These are phyloP conservation scores for Martensiomyces pterosporus DNA, from an alignment of 192 early-diverging fungal genomes.

Conservation along the genomic window DNA sequence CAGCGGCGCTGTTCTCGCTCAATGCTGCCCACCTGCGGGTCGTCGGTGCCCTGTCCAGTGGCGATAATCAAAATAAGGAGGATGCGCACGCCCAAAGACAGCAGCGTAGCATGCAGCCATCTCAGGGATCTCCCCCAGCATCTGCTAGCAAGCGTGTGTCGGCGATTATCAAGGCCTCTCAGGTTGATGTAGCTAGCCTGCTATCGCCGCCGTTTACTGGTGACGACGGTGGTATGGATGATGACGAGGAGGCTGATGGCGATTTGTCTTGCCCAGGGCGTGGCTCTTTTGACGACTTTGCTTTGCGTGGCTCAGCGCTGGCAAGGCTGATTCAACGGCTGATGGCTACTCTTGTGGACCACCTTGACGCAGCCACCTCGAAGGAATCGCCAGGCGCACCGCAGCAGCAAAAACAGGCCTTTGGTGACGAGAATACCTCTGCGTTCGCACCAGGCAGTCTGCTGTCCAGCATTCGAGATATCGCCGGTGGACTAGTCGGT, in stretches of 20 bases:
- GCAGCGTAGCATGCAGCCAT: too few species aligned
- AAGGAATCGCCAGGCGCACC: not conserved
- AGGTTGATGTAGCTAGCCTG: constrained; percentile 5
- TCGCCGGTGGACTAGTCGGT: constrained; percentile 24
- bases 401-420: not conserved
- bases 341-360: constrained; percentile 7
- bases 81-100: too few species aligned
- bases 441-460: constrained; percentile 4
- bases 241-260: not conserved
- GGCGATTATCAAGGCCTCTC: constrained; percentile 5
- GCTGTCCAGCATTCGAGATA: constrained; percentile 14
- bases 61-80: not conserved
- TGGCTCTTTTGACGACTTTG: not conserved
- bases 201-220: not conserved
- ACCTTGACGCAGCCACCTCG: not conserved
- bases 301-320: constrained; percentile 15
- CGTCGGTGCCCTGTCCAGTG: not conserved
- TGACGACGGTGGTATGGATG: constrained; percentile 1
- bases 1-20: constrained; percentile 11
- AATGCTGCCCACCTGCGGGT: constrained; percentile 7
- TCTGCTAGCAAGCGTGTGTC: constrained; percentile 1
- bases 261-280: not conserved
- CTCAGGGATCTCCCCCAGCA: not conserved
- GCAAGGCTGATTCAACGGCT: constrained; percentile 18
- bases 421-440: not conserved